phyloP scores from a whole-genome alignment of 2,329 filamentous ascomycete genomes.

The Hypomyces perniciosus region DNA sequence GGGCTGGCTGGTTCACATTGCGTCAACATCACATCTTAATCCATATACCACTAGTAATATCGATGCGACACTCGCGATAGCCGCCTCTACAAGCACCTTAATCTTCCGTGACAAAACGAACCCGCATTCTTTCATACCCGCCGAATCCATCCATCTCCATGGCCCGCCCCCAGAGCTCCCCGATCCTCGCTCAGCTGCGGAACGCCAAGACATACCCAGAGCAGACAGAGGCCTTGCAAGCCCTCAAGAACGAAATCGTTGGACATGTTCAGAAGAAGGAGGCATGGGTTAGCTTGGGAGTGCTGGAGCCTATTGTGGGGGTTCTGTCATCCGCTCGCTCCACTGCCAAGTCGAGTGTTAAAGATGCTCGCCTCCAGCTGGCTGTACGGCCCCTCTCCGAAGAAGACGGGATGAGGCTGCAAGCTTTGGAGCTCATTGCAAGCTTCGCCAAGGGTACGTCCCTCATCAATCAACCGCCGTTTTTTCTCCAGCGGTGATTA shows the following conservation, averaged over 20 bases:
- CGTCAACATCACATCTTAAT: neutral
- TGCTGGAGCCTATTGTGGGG: slow-evolving; percentile 53
- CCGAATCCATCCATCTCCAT: slow-evolving; percentile 31
- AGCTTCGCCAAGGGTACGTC: slow-evolving; percentile 75
- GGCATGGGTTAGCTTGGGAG: slow-evolving; percentile 63
- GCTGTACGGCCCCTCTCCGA: slow-evolving; percentile 42
- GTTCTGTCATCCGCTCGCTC: slow-evolving; percentile 35
- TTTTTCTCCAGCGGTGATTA: neutral
- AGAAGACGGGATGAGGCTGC: slow-evolving; percentile 63
- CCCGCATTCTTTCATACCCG: neutral
- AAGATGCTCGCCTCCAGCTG: slow-evolving; percentile 30
- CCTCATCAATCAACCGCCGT: neutral
- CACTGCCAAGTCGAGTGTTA: slow-evolving; percentile 31
- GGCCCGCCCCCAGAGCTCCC: slow-evolving; percentile 47
- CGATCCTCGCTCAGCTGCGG: slow-evolving; percentile 52
- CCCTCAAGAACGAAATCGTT: slow-evolving; percentile 82
- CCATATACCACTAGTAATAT: slow-evolving; percentile 8
- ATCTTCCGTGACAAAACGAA: neutral
- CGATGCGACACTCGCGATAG: slow-evolving; percentile 10
- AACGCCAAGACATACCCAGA: slow-evolving; percentile 46
- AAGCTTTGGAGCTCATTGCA: slow-evolving; percentile 77
- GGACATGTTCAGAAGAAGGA: slow-evolving; percentile 86
- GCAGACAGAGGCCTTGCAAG: slow-evolving; percentile 57
- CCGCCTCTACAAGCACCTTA: neutral
- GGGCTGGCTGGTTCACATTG: slow-evolving; percentile 1